Evolutionary conservation across 2,329 filamentous ascomycete species (phyloP).

Genomic region (Graphium sp.): DNA sequence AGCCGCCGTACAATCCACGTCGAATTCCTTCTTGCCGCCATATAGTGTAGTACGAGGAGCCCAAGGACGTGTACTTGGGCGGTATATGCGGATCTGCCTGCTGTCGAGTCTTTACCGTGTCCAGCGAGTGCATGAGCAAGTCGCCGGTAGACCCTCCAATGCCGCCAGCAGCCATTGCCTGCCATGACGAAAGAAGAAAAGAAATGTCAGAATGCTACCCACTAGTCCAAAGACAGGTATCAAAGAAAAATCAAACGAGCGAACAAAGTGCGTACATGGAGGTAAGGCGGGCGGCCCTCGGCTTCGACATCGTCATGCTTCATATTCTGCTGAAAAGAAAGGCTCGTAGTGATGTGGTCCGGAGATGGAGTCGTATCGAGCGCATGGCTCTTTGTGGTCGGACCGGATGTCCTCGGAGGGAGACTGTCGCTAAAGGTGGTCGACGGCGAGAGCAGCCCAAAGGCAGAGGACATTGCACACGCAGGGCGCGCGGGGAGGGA

Average conservation of each 20-base stretch:
- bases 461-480: no score
- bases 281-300: conserved; percentile 25
- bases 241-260: not conserved
- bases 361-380: no score
- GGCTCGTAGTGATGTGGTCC: no score
- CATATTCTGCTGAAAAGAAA: conserved; percentile 14
- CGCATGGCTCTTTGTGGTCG: no score
- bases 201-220: not conserved
- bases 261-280: conserved; percentile 17
- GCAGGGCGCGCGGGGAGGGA: no score
- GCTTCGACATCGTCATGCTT: conserved; percentile 19
- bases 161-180: conserved; percentile 93
- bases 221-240: not conserved
- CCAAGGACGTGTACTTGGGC: conserved; percentile 81
- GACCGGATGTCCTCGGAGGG: no score
- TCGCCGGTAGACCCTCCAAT: conserved; percentile 86
- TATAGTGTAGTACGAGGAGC: conserved; percentile 83
- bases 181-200: not conserved
- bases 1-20: conserved; percentile 83
- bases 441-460: no score
- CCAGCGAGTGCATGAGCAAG: conserved; percentile 96
- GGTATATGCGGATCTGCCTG: conserved; percentile 91
- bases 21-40: conserved; percentile 79
- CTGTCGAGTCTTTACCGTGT: conserved; percentile 96
- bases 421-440: no score